Conservation (phyloP, 176 grass and related monocot genomes). For the Eragrostis curvula region DNA sequence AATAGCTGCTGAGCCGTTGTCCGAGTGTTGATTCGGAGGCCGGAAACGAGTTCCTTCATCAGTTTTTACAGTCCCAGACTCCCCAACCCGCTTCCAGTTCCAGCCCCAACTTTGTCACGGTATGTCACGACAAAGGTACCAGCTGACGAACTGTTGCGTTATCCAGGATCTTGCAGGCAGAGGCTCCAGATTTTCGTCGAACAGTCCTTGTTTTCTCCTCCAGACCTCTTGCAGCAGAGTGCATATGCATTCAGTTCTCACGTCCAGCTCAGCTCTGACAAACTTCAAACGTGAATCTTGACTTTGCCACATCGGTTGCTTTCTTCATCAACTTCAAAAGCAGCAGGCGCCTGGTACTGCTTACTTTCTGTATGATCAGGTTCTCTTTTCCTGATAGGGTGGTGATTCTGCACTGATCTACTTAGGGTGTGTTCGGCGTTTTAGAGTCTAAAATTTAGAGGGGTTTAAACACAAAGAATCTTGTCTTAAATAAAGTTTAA, state of each 20-base stretch:
- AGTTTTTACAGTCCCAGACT: too few relatives aligned
- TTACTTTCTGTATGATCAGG: not conserved
- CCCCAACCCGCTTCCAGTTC: too few relatives aligned
- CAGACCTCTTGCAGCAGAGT: not conserved
- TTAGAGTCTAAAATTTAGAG: too few relatives aligned
- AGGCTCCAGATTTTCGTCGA: not conserved
- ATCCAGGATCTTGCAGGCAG: not conserved
- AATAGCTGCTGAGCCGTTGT: not conserved
- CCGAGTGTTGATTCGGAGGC: constrained; percentile 2
- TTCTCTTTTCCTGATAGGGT: too few relatives aligned
- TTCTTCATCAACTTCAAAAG: constrained; percentile 4
- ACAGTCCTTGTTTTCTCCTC: not conserved
- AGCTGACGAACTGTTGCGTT: not conserved
- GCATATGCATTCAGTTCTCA: constrained; percentile 4
- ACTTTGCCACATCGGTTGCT: not conserved
- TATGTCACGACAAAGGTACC: constrained; percentile 17
- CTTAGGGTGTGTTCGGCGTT: too few relatives aligned
- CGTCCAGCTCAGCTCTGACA: not conserved
- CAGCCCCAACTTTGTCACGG: not conserved
- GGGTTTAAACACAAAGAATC: too few relatives aligned
- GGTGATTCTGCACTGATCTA: too few relatives aligned
- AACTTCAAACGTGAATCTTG: not conserved
- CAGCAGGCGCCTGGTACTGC: not conserved
- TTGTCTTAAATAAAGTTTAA: too few relatives aligned
- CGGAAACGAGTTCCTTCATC: constrained; percentile 4